Base-by-base conservation (phyloP, 306 rosid species). In the Lathyrus tuberosus region DNA sequence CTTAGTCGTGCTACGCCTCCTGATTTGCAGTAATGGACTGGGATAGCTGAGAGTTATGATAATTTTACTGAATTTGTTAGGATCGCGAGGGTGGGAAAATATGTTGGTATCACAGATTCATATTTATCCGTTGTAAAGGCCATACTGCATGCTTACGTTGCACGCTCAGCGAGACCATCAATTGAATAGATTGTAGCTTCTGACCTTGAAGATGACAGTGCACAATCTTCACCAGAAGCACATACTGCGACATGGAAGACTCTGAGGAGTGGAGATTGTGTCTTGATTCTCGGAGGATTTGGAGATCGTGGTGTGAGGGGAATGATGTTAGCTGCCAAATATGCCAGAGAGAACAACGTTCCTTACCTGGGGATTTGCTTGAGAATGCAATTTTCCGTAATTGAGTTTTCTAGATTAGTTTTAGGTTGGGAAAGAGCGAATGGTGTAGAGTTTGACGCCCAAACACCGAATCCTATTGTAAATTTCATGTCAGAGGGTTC, bases 401-500 rank as follows among this genome's bases (percentile, higher is more conserved):
- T 94, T 84, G 99, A 94, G 80, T 88, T 84, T 76, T 96, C 97
- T 68, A 84, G 95, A 94, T 82, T 89, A 20, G 99, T 94, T 78
- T 79, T 91, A 90, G 88, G 96, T 60, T 76, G 87, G 85, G 96
- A 91, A 81, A 87, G 84, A 68, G 97, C 99, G 43, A 82, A 94
- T 70, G 88, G 99, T 69, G 63, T 67, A 15, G 99, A 94, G 88
- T 91, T 94, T 74, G 91, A 88, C 67, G 81, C 82, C 62, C 84
- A 84, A 44, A 83, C 96, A 56, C 89, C 92, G 7, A 81, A 88
- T 71, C 96, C 93, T 56, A 95, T 94, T 81, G 96, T 94, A 60
- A 80, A 91, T 88, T 94, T 90, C 86, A 94, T 94, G 99, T 97
- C 99, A 9, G 99, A 94, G 99, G 99, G 95, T 69, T 94, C 99